phyloP scores from a whole-genome alignment of 2,329 filamentous ascomycete species.

The Aspergillus puulaauensis region DNA sequence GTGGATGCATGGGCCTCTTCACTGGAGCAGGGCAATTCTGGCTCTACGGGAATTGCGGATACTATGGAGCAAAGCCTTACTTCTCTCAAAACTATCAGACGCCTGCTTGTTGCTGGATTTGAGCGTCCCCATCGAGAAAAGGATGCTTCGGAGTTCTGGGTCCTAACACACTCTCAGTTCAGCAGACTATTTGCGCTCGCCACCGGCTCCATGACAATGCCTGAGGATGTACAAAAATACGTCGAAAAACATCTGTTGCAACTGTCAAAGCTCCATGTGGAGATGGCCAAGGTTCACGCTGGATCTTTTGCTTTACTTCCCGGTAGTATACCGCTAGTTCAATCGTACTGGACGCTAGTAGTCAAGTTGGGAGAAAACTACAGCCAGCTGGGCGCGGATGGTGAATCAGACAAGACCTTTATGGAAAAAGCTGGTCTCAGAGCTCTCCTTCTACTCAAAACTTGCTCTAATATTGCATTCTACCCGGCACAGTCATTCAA shows the following conservation, averaged over 20 bases:
- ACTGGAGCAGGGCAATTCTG: slow-evolving; percentile 57
- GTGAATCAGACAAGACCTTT: slow-evolving; percentile 55
- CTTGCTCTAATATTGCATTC: slow-evolving; percentile 82
- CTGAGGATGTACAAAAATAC: slow-evolving; percentile 55
- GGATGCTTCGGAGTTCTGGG: slow-evolving; percentile 78
- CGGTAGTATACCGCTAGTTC: slow-evolving; percentile 72
- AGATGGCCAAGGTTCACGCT: slow-evolving; percentile 77
- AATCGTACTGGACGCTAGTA: slow-evolving; percentile 82
- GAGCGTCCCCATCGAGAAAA: slow-evolving; percentile 78
- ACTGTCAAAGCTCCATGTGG: slow-evolving; percentile 85
- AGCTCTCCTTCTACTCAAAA: slow-evolving; percentile 76
- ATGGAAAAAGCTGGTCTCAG: slow-evolving; percentile 79
- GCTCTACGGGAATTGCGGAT: slow-evolving; percentile 59
- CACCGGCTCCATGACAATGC: slow-evolving; percentile 56
- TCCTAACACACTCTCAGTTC: slow-evolving; percentile 72
- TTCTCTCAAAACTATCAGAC: slow-evolving; percentile 75
- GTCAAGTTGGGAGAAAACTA: slow-evolving; percentile 73
- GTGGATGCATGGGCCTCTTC: slow-evolving; percentile 67
- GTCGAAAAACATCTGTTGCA: slow-evolving; percentile 88
- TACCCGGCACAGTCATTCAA: slow-evolving; percentile 79
- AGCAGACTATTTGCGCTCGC: slow-evolving; percentile 70
- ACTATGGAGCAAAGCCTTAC: slow-evolving; percentile 75
- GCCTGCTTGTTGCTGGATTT: slow-evolving; percentile 77
- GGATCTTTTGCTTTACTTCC: slow-evolving; percentile 81
- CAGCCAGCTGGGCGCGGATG: slow-evolving; percentile 42